These are phyloP conservation scores for Bullera alba DNA, from an alignment of 768 basidiomycete species.

Conservation along the genomic window DNA sequence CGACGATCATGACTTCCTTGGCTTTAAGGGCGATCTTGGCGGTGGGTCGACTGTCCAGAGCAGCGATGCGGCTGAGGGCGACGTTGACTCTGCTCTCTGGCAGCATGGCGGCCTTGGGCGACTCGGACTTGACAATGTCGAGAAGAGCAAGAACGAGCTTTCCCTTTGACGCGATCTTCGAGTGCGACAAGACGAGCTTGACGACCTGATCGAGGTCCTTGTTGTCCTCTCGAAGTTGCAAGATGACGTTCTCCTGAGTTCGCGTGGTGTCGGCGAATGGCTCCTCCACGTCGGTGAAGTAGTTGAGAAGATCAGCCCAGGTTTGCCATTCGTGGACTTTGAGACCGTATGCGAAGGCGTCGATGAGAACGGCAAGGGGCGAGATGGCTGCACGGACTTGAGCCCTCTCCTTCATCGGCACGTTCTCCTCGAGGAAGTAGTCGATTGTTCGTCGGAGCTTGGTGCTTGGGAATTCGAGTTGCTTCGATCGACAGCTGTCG, in stretches of 20 bases:
- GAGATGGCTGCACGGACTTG: slow-evolving; percentile 69
- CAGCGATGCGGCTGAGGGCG: slow-evolving; percentile 72
- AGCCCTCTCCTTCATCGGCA: slow-evolving; percentile 70
- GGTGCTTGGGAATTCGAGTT: slow-evolving; percentile 77
- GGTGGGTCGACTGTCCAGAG: slow-evolving; percentile 89
- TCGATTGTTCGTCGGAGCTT: slow-evolving; percentile 82
- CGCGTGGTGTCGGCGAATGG: slow-evolving; percentile 72
- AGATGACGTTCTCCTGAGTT: slow-evolving; percentile 76
- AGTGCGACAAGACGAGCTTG: slow-evolving; percentile 82
- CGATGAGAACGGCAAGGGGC: slow-evolving; percentile 66
- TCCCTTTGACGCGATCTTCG: slow-evolving; percentile 87
- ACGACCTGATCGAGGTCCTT: slow-evolving; percentile 88
- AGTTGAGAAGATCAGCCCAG: slow-evolving; percentile 66
- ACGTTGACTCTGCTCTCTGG: slow-evolving; percentile 66
- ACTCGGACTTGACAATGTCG: slow-evolving; percentile 79
- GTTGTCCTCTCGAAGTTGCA: slow-evolving; percentile 81
- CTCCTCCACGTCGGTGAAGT: slow-evolving; percentile 80
- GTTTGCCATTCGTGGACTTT: slow-evolving; percentile 70
- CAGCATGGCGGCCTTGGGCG: slow-evolving; percentile 60
- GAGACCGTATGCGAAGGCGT: slow-evolving; percentile 70
- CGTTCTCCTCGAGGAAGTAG: slow-evolving; percentile 69
- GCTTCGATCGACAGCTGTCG: slow-evolving; percentile 66
- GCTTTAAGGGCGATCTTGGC: slow-evolving; percentile 86
- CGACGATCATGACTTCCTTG: slow-evolving; percentile 90
- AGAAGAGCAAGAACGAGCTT: slow-evolving; percentile 78